Evolutionary conservation across 345 rosid species (phyloP).

Genomic region (Turnera subulata): DNA sequence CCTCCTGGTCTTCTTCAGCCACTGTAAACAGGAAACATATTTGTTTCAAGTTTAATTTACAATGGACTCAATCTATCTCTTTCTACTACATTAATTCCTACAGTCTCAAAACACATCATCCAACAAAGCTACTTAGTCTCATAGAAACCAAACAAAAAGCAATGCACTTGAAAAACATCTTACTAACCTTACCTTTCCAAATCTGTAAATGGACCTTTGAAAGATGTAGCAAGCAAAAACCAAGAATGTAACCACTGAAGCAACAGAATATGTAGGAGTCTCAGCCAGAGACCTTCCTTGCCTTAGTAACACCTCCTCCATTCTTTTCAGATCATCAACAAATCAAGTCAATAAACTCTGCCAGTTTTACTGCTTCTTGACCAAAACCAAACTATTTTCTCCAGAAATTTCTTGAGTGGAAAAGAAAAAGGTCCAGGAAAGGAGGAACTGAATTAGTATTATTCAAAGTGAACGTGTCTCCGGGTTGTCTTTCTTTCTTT

Average conservation of each 20-base stretch:
- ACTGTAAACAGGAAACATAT: slow-evolving; percentile 36
- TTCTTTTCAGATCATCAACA: neutral
- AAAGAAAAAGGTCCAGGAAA: no score
- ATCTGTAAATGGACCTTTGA: slow-evolving; percentile 79
- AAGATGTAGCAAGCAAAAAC: slow-evolving; percentile 33
- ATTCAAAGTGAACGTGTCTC: neutral
- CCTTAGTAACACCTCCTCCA: slow-evolving; percentile 6
- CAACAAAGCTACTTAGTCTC: no score
- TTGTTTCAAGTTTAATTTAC: no score
- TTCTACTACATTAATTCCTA: no score
- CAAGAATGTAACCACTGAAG: slow-evolving; percentile 64
- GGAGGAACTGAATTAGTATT: neutral
- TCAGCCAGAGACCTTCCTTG: slow-evolving; percentile 64
- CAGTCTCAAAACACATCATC: no score
- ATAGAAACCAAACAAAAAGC: neutral
- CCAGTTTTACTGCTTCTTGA: neutral
- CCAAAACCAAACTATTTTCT: neutral
- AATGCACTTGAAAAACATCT: neutral
- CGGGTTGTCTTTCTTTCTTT: no score
- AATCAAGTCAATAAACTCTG: neutral
- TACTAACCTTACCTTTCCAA: slow-evolving; percentile 52
- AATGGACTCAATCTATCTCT: no score
- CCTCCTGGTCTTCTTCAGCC: slow-evolving; percentile 82
- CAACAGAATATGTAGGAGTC: slow-evolving; percentile 92
- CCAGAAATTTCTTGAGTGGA: no score